Conservation (phyloP, 2,329 filamentous ascomycete species). For the Aureobasidium mangrovei region DNA sequence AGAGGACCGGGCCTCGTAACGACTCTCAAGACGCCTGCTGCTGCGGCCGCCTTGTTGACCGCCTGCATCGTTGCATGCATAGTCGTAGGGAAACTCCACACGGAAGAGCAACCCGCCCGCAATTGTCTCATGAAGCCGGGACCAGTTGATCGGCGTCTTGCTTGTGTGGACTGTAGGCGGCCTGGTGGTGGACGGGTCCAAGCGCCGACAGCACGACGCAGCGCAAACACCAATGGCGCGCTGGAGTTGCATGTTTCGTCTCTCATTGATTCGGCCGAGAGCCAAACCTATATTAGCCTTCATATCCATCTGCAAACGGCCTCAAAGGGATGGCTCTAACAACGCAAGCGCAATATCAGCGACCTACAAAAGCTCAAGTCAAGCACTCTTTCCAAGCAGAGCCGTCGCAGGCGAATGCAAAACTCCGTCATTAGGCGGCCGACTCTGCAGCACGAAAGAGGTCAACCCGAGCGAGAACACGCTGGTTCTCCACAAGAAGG, state of each 20-base stretch:
- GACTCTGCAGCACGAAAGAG: background rate
- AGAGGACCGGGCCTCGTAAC: conserved; percentile 6
- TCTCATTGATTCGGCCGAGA: conserved; percentile 10
- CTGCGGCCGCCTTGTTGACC: conserved; percentile 14
- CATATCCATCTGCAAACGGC: conserved; percentile 5
- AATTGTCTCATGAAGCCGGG: background rate
- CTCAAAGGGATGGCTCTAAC: conserved; percentile 3
- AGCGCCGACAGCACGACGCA: conserved; percentile 7
- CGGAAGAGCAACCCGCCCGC: conserved; percentile 8
- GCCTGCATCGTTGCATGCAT: conserved; percentile 9
- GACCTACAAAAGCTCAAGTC: background rate
- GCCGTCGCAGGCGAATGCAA: conserved; percentile 12
- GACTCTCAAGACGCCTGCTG: conserved; percentile 3
- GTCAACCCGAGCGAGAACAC: conserved; percentile 6
- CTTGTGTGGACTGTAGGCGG: conserved; percentile 7
- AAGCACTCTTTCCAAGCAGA: background rate
- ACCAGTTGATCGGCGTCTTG: conserved; percentile 9
- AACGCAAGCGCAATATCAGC: background rate
- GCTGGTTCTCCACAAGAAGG: conserved; percentile 1
- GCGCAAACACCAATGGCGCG: conserved; percentile 10
- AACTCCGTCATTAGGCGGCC: conserved; percentile 4
- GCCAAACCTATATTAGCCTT: conserved; percentile 1
- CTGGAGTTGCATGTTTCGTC: conserved; percentile 1
- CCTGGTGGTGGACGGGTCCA: background rate
- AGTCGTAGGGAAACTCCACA: conserved; percentile 7